phyloP scores from a whole-genome alignment of 257 asterid species.

The Cordia subcordata region DNA sequence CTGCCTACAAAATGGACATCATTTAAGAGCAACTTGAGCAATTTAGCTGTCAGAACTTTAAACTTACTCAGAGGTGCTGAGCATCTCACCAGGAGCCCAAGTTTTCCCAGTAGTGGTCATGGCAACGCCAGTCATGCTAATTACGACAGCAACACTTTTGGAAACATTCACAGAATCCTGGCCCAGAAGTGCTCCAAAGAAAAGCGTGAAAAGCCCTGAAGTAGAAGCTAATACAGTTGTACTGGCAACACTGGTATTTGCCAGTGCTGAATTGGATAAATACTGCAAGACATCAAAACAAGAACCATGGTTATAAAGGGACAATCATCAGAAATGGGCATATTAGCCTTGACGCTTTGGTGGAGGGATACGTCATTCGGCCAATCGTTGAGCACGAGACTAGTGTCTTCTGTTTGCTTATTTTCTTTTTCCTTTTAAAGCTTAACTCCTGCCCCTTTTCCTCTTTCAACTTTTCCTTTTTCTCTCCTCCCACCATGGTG shows the following conservation, averaged over 20 bases:
- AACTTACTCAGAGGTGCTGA: conserved; percentile 74
- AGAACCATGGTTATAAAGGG: not conserved
- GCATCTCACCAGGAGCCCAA: conserved; percentile 69
- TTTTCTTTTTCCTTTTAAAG: too few species aligned
- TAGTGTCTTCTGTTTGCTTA: too few species aligned
- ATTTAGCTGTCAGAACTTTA: not conserved
- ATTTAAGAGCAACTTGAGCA: too few species aligned
- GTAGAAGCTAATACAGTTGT: conserved; percentile 78
- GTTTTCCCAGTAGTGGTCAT: conserved; percentile 78
- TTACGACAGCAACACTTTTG: conserved; percentile 51
- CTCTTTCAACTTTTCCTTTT: too few species aligned
- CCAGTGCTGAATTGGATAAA: conserved; percentile 69
- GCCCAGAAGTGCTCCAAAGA: conserved; percentile 63
- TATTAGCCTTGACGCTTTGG: not conserved
- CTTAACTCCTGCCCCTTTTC: too few species aligned
- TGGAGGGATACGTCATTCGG: not conserved
- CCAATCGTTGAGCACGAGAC: too few species aligned
- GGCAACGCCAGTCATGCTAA: conserved; percentile 72
- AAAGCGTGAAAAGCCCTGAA: conserved; percentile 73
- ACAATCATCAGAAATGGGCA: not conserved
- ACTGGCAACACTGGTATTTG: conserved; percentile 80
- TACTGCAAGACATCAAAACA: conserved; percentile 35
- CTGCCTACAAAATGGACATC: too few species aligned
- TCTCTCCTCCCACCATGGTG: too few species aligned
- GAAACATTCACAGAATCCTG: conserved; percentile 51